A percentile compares a stretch with the other conserved stretches of the same genome.
Conservation (phyloP, 768 basidiomycete species). For the Boletellus ananiceps region DNA sequence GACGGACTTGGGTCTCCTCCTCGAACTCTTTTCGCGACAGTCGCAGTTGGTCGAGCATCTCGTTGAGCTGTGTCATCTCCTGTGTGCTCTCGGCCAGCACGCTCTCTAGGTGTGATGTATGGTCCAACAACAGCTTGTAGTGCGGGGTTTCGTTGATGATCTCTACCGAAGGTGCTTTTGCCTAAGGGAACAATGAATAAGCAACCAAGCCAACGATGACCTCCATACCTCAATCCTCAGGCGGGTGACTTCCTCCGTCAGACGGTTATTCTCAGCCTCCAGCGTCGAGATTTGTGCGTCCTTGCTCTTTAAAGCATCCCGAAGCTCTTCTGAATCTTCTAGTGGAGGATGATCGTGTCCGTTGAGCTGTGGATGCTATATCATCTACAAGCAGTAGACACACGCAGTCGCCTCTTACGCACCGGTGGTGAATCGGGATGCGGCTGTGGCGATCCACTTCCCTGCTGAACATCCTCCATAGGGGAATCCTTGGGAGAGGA, state of each 20-base stretch:
- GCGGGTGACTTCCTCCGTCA: slow-evolving; percentile 42
- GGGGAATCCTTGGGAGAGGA: slow-evolving; percentile 31
- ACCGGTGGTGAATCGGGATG: slow-evolving; percentile 65
- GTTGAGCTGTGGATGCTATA: slow-evolving; percentile 41
- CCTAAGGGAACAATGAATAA: slow-evolving; percentile 24
- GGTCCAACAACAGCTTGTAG: slow-evolving; percentile 55
- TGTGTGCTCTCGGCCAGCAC: slow-evolving; percentile 36
- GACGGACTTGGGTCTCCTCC: slow-evolving; percentile 41
- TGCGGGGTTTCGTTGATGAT: slow-evolving; percentile 43
- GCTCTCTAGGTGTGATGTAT: slow-evolving; percentile 46
- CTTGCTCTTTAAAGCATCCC: slow-evolving; percentile 18
- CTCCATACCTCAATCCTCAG: slow-evolving; percentile 44
- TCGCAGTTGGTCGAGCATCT: slow-evolving; percentile 40
- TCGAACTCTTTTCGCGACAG: slow-evolving; percentile 44
- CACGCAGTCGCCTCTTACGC: slow-evolving; percentile 46
- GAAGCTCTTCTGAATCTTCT: slow-evolving; percentile 39
- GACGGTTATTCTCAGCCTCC: slow-evolving; percentile 40
- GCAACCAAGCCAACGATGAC: neutral
- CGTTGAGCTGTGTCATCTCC: slow-evolving; percentile 39
- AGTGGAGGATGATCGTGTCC: slow-evolving; percentile 38
- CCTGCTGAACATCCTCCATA: slow-evolving; percentile 25
- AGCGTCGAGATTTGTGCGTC: slow-evolving; percentile 47
- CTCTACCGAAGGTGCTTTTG: slow-evolving; percentile 42
- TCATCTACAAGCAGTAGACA: slow-evolving; percentile 32
- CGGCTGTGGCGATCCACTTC: slow-evolving; percentile 43